A percentile compares a stretch with the other conserved stretches of the same genome.
Conservation (phyloP, 805 yeast species). For the Wilhelminamyces savonicus region DNA sequence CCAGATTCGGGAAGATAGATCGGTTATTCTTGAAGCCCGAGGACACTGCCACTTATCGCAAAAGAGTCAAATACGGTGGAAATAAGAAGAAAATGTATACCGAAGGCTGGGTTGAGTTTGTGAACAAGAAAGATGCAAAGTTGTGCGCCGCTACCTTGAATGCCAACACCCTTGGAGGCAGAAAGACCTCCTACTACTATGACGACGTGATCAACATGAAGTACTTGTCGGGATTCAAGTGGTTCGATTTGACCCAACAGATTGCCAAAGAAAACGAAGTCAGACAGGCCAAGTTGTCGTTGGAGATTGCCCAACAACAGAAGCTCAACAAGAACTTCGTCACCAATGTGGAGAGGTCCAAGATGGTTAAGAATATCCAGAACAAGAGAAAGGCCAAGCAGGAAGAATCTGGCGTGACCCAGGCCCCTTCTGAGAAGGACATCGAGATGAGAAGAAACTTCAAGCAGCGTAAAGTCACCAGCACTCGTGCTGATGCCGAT, state of each 20-base stretch:
- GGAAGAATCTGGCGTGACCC: slow-evolving; percentile 4
- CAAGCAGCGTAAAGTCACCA: slow-evolving; percentile 62
- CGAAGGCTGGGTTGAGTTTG: slow-evolving; percentile 97
- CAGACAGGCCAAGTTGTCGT: slow-evolving; percentile 78
- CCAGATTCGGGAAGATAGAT: slow-evolving; percentile 83
- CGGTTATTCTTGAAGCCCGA: slow-evolving; percentile 86
- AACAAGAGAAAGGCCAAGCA: slow-evolving; percentile 35
- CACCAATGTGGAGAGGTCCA: slow-evolving; percentile 78
- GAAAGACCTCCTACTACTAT: slow-evolving; percentile 82
- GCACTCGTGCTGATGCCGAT: slow-evolving; percentile 61
- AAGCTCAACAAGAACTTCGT: slow-evolving; percentile 81
- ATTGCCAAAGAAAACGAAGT: slow-evolving; percentile 85
- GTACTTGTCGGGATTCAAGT: slow-evolving; percentile 86
- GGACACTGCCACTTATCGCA: slow-evolving; percentile 54
- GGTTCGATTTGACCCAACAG: slow-evolving; percentile 92
- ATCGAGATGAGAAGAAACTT: slow-evolving; percentile 50
- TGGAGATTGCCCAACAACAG: slow-evolving; percentile 85
- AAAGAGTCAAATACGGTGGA: slow-evolving; percentile 81
- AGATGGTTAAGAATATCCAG: slow-evolving; percentile 67
- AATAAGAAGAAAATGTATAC: slow-evolving; percentile 81
- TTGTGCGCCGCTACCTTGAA: slow-evolving; percentile 80
- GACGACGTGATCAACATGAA: slow-evolving; percentile 92
- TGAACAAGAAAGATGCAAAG: slow-evolving; percentile 79
- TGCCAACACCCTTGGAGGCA: slow-evolving; percentile 88
- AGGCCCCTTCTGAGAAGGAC: slow-evolving; percentile 6